Base-by-base conservation (phyloP, 2,329 filamentous ascomycete genomes). In the Albifimbria verrucaria region DNA sequence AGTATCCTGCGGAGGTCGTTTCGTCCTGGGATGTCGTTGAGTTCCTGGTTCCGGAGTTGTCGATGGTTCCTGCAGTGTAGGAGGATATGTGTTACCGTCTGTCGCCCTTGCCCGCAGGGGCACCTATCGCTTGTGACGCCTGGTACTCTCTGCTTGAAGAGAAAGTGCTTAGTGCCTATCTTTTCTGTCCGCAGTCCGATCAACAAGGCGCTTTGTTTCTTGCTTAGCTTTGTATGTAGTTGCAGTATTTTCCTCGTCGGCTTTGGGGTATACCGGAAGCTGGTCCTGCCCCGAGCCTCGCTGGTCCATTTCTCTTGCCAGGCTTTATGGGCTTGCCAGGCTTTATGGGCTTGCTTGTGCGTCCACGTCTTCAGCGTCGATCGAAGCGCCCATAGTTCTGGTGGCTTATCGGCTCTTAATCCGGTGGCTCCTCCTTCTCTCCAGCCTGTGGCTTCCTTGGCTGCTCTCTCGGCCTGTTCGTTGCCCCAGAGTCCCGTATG, bases 141-240 rank as follows among this genome's bases (percentile, higher is more conserved):
- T 22, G 32, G 51, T 28, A 53, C 51, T 57, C 51, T 55, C 49
- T 45, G 52, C 48, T 45, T 57, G 36, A 55, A 55, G 51, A 55
- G 51, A 28, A 57, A 55, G 17, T 51, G 20, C 3, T 41, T 51
- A 7, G 53, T 53, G 10, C 49, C 49, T 20, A 55, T 55, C 51
- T 54, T 52, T n/a, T 55, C 51, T 1, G 49, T 55, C 24, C 44
- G 48, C 15, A 55, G 7, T 47, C 48, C 2, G 45, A 54, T 48
- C 3, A 48, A 50, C 15, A 54, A 21, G 1, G 49, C 45, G 39
- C 45, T 54, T 21, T 54, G 39, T 15, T 45, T 50, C 49, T 54
- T 54, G 41, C 28, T 46, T 15, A 52, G 36, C n/a, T 43, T n/a
- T 44, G 28, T 52, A n/a, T 52, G 32, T 26, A 9, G 50, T 44